Conservation (phyloP, 2,329 filamentous ascomycete genomes). For the Exophiala sideris region DNA sequence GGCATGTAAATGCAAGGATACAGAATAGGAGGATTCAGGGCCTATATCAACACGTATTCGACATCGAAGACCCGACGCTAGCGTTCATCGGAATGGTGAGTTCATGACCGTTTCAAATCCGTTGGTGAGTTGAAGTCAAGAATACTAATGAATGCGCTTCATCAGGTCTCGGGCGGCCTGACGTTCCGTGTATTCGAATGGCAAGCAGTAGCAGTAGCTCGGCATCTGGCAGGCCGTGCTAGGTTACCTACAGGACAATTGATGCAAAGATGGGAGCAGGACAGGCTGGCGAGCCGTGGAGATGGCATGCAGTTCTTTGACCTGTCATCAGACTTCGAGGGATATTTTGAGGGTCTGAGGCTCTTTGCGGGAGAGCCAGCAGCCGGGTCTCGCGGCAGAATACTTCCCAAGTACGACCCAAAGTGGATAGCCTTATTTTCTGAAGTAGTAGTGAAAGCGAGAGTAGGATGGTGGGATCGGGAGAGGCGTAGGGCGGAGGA, state of each 20-base stretch:
- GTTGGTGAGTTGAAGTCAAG: background rate
- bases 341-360: constrained; percentile 41
- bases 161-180: constrained; percentile 36
- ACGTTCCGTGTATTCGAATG: constrained; percentile 34
- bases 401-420: constrained; percentile 43
- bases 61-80: constrained; percentile 34
- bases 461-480: background rate
- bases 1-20: constrained; percentile 26
- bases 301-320: constrained; percentile 27
- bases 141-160: background rate
- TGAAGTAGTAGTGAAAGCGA: background rate
- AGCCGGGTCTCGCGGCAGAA: constrained; percentile 37
- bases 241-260: constrained; percentile 25
- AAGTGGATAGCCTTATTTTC: constrained; percentile 35
- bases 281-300: constrained; percentile 6
- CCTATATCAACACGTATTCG: constrained; percentile 38
- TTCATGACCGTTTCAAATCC: background rate
- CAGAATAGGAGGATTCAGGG: constrained; percentile 36
- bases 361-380: constrained; percentile 43
- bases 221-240: constrained; percentile 30
- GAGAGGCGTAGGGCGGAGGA: constrained; percentile 1
- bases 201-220: constrained; percentile 33
- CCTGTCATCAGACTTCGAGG: constrained; percentile 36
- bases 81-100: constrained; percentile 33
- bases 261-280: constrained; percentile 32